Evolutionary conservation across 1,284 basidiomycete species (phyloP).

Genomic region (Ustilago vetiveriae): DNA sequence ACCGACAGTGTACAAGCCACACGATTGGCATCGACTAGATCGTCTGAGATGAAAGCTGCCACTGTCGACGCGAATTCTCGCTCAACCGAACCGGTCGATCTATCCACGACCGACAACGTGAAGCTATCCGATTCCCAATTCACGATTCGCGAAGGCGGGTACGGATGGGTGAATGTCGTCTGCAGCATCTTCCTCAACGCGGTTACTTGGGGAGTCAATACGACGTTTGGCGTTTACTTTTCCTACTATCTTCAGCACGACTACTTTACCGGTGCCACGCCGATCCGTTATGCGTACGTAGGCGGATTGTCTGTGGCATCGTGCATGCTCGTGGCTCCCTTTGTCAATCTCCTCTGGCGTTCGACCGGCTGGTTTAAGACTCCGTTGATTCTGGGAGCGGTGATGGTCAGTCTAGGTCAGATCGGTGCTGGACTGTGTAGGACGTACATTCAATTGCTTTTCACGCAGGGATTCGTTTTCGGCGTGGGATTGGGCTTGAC

Average conservation of each 20-base stretch:
- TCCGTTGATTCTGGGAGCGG: constrained; percentile 65
- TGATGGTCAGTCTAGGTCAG: constrained; percentile 46
- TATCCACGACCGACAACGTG: constrained; percentile 34
- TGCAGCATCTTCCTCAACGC: constrained; percentile 66
- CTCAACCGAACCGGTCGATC: constrained; percentile 5
- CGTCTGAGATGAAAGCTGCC: neutral
- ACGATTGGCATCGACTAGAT: neutral
- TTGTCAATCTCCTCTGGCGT: constrained; percentile 67
- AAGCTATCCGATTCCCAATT: constrained; percentile 34
- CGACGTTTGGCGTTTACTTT: constrained; percentile 69
- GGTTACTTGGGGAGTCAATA: constrained; percentile 67
- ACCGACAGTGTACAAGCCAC: too few species aligned
- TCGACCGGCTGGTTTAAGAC: constrained; percentile 62
- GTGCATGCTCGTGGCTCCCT: constrained; percentile 66
- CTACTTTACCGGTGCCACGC: constrained; percentile 67
- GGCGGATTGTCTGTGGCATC: constrained; percentile 68
- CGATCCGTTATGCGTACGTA: constrained; percentile 69
- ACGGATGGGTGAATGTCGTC: constrained; percentile 69
- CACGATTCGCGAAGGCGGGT: constrained; percentile 68
- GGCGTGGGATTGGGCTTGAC: constrained; percentile 51
- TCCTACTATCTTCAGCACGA: constrained; percentile 68
- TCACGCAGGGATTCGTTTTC: constrained; percentile 54
- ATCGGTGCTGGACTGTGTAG: constrained; percentile 37
- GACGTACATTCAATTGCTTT: constrained; percentile 50
- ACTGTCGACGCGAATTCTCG: constrained; percentile 3